These are phyloP conservation scores for Boechera retrofracta DNA, from an alignment of 345 rosid genomes.

Conservation along the genomic window DNA sequence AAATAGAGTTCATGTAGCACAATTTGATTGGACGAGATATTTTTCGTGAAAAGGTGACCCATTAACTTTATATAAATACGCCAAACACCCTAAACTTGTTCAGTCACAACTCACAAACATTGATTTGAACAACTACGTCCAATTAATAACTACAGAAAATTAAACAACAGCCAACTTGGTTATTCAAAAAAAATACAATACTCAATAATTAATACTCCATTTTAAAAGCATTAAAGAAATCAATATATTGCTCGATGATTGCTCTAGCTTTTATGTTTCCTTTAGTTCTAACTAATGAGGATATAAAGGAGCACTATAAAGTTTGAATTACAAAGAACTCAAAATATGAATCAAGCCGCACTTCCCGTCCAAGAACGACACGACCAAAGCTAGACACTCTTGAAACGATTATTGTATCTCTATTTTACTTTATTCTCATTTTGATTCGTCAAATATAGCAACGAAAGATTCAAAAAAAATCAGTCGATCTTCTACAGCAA, in stretches of 20 bases:
- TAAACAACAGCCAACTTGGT: neutral
- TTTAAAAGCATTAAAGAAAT: neutral
- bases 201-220: neutral
- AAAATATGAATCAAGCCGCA: constrained; percentile 28
- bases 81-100: neutral
- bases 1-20: neutral
- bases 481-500: neutral
- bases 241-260: constrained; percentile 32
- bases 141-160: neutral
- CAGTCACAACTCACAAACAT: neutral
- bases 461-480: neutral
- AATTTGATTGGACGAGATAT: neutral
- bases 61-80: neutral
- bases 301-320: constrained; percentile 30
- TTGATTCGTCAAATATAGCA: constrained; percentile 30
- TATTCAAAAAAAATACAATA: constrained; percentile 2
- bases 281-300: constrained; percentile 9
- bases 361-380: constrained; percentile 36
- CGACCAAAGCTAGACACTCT: constrained; percentile 21
- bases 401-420: constrained; percentile 5
- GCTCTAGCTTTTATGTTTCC: constrained; percentile 27
- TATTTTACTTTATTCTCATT: constrained; percentile 9
- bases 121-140: neutral
- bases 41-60: neutral
- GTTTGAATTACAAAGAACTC: constrained; percentile 18